Evolutionary conservation across 495 filamentous ascomycete genomes (phyloP).

Genomic region (Trichoderma virens): DNA sequence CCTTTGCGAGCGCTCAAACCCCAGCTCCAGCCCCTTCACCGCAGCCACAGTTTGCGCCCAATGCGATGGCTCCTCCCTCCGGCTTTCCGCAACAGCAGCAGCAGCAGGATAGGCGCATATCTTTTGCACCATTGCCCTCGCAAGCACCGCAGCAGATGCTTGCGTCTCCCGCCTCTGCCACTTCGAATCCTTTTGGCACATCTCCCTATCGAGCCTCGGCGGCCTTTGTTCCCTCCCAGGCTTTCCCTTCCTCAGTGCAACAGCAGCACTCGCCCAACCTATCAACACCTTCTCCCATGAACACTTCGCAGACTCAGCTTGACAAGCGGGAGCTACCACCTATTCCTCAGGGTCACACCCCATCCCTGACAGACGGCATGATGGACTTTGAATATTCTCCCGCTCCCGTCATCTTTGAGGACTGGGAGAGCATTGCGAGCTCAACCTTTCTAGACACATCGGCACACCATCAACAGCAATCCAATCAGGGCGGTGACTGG

Average conservation of each 20-base stretch:
- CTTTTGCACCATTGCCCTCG: slow-evolving; percentile 3
- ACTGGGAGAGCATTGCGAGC: slow-evolving; percentile 12
- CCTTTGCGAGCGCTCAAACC: slow-evolving; percentile 15
- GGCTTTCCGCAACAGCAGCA: not conserved
- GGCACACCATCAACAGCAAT: not conserved
- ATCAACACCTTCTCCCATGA: not conserved
- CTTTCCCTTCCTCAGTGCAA: not conserved
- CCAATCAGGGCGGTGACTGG: not conserved
- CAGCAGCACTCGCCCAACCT: not conserved
- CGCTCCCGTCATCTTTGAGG: slow-evolving; percentile 6
- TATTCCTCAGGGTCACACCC: not conserved
- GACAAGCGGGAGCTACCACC: slow-evolving; percentile 10
- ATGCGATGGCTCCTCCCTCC: not conserved
- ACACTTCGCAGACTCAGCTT: not conserved
- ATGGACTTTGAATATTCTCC: slow-evolving; percentile 10
- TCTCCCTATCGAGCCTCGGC: not conserved
- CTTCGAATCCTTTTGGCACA: not conserved
- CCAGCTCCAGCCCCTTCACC: slow-evolving; percentile 12
- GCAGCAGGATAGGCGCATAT: slow-evolving; percentile 4
- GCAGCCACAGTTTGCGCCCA: slow-evolving; percentile 11
- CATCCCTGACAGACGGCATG: slow-evolving; percentile 1
- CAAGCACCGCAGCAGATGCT: slow-evolving; percentile 12
- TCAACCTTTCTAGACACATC: slow-evolving; percentile 3
- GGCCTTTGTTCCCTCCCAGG: not conserved
- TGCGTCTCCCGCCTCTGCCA: not conserved